phyloP scores from a whole-genome alignment of 257 asterid genomes.

The Marsdenia floribunda region DNA sequence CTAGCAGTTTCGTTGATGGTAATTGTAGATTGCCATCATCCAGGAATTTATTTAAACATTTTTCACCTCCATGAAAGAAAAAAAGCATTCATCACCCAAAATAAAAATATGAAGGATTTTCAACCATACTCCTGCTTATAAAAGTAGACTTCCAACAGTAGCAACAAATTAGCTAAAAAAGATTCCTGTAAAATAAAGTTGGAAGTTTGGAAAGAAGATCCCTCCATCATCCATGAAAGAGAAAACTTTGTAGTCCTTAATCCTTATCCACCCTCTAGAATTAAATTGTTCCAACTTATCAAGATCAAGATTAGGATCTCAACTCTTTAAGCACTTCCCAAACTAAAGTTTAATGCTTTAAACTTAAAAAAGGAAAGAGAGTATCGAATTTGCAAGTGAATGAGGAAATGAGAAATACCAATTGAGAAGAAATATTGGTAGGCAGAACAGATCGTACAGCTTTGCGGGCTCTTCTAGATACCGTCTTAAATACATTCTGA shows the following conservation, averaged over 20 bases:
- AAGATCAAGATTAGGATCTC: background rate
- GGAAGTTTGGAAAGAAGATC: background rate
- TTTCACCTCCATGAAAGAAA: background rate
- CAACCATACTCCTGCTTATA: background rate
- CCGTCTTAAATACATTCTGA: slow-evolving; percentile 73
- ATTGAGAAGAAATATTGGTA: slow-evolving; percentile 57
- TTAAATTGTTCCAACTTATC: background rate
- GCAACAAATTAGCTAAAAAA: background rate
- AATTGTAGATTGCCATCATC: background rate
- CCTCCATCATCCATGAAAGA: background rate
- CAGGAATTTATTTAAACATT: background rate
- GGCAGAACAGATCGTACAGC: slow-evolving; percentile 91
- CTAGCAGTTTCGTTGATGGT: background rate
- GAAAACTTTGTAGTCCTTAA: background rate
- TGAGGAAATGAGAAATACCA: slow-evolving; percentile 36
- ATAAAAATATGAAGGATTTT: background rate
- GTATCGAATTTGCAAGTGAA: background rate
- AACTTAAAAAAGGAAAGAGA: background rate
- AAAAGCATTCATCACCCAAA: background rate
- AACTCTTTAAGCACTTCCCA: background rate
- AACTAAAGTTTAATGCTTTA: background rate
- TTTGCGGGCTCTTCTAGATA: slow-evolving; percentile 76
- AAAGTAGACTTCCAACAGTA: background rate
- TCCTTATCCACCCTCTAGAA: background rate
- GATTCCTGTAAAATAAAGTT: background rate